phyloP scores from a whole-genome alignment of 352 stramenopile species.

The Phytophthora agathidicida region DNA sequence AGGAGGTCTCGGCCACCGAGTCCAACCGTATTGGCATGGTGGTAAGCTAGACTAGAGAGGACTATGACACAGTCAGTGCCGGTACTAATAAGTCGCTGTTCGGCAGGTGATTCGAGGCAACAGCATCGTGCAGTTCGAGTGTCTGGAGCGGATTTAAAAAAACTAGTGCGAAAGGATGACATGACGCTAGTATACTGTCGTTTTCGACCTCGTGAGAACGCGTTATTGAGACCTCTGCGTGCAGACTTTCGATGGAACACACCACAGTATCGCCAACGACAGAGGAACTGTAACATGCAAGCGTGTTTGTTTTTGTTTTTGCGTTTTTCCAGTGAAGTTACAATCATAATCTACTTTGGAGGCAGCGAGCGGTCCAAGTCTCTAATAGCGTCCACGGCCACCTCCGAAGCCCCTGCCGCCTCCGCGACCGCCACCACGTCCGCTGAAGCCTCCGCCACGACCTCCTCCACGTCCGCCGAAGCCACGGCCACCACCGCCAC shows the following conservation, averaged over 20 bases:
- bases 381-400: conserved; percentile 39
- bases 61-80: too few relatives aligned
- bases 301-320: conserved; percentile 19
- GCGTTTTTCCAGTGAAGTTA: conserved; percentile 38
- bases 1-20: conserved; percentile 88
- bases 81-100: conserved; percentile 4
- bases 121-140: conserved; percentile 92
- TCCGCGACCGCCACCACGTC: conserved; percentile 11
- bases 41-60: conserved; percentile 52
- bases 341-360: conserved; percentile 55
- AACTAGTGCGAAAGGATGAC: too few relatives aligned
- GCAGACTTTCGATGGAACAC: background rate
- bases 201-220: conserved; percentile 12
- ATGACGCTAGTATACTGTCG: conserved; percentile 26
- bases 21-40: conserved; percentile 93
- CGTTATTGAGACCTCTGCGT: background rate
- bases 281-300: conserved; percentile 7
- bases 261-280: background rate
- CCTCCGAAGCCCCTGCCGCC: conserved; percentile 20
- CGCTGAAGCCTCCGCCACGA: conserved; percentile 31
- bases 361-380: conserved; percentile 11
- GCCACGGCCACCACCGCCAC: conserved; percentile 40
- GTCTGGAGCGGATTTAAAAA: conserved; percentile 81
- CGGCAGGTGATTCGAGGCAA: conserved; percentile 89
- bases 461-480: conserved; percentile 18